Conservation (phyloP, 2,329 filamentous ascomycete species). For the Curvularia lunata region DNA sequence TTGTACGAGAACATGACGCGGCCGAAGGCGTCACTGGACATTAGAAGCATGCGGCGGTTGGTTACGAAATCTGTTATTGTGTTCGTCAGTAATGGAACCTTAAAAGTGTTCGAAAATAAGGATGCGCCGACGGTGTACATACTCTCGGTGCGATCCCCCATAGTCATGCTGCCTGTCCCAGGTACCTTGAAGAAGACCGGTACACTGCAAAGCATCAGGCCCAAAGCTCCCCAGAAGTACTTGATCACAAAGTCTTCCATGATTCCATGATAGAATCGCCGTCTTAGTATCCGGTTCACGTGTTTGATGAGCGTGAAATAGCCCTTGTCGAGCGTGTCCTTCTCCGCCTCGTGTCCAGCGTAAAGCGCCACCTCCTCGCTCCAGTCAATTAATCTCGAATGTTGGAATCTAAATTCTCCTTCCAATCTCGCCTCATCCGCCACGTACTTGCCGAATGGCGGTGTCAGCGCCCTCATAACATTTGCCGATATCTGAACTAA, state of each 20-base stretch:
- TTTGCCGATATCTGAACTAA: conserved; percentile 92
- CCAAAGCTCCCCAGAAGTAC: conserved; percentile 97
- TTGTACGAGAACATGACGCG: conserved; percentile 64
- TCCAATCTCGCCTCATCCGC: conserved; percentile 94
- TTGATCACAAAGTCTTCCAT: conserved; percentile 99
- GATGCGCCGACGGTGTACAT: conserved; percentile 29
- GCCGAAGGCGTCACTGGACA: conserved; percentile 73
- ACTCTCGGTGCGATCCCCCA: conserved; percentile 73
- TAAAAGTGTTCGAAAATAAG: not conserved
- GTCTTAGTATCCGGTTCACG: conserved; percentile 90
- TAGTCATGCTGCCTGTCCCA: conserved; percentile 60
- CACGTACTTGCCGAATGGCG: conserved; percentile 96
- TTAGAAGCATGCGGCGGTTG: conserved; percentile 88
- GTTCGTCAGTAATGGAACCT: conserved; percentile 9
- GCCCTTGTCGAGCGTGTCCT: conserved; percentile 94
- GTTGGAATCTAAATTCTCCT: conserved; percentile 94
- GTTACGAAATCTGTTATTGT: conserved; percentile 75
- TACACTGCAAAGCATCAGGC: conserved; percentile 88
- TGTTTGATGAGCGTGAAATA: conserved; percentile 99
- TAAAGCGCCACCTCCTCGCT: conserved; percentile 95
- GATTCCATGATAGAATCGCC: conserved; percentile 94
- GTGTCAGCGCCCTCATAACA: conserved; percentile 91
- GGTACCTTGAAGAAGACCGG: conserved; percentile 96
- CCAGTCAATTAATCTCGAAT: conserved; percentile 93
- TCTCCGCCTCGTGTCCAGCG: conserved; percentile 89